Conservation (phyloP, 2,329 filamentous ascomycete species). For the Ophiocordyceps robertsii region DNA sequence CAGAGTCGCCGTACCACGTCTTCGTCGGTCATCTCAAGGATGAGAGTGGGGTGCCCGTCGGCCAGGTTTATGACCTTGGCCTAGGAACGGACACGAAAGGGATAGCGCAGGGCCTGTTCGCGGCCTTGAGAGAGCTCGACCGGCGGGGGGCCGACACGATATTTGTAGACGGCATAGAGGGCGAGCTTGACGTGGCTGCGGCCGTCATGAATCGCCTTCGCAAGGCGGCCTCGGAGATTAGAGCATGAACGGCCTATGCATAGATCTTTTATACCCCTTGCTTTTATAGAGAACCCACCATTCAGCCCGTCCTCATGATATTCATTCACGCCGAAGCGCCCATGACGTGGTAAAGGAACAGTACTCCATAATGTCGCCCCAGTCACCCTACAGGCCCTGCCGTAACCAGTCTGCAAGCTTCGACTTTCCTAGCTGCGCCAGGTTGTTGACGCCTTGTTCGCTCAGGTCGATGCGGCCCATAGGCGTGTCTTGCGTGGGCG, state of each 20-base stretch:
- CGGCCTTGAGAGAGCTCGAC: constrained; percentile 75
- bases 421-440: constrained; percentile 85
- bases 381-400: constrained; percentile 52
- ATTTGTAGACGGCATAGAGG: constrained; percentile 77
- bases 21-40: constrained; percentile 25
- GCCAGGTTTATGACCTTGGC: constrained; percentile 51
- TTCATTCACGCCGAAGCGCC: not conserved
- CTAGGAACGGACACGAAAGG: constrained; percentile 57
- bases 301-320: constrained; percentile 1
- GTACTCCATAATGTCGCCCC: not conserved
- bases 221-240: constrained; percentile 57
- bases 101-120: constrained; percentile 81
- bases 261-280: constrained; percentile 8
- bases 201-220: constrained; percentile 76
- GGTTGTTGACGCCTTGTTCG: constrained; percentile 87
- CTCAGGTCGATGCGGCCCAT: constrained; percentile 91
- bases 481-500: constrained; percentile 80
- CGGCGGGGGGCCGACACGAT: constrained; percentile 67
- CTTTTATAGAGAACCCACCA: constrained; percentile 2
- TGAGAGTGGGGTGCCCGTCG: constrained; percentile 16
- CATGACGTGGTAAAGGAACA: not conserved
- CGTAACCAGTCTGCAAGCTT: constrained; percentile 85
- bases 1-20: constrained; percentile 24
- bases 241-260: constrained; percentile 19
- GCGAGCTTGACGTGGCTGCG: constrained; percentile 68